A percentile compares a stretch with the other conserved stretches of the same genome.
These are phyloP conservation scores for Agapanthus africanus DNA, from an alignment of 106 monocot genomes.

Conservation along the genomic window DNA sequence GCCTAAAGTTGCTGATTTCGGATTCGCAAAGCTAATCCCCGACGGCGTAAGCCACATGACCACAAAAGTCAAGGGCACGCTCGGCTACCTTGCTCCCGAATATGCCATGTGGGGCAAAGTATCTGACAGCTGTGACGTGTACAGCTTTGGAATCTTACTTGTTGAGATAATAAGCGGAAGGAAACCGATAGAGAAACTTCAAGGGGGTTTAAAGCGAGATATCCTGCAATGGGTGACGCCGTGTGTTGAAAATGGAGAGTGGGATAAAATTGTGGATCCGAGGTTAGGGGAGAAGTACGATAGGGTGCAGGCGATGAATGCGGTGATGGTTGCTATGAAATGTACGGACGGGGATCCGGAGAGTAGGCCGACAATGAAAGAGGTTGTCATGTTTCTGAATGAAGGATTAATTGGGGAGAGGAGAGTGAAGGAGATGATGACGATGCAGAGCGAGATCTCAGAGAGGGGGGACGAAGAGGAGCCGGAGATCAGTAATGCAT, in stretches of 20 bases:
- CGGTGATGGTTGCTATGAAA: constrained; percentile 16
- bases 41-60: constrained; percentile 39
- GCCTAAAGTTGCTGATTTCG: constrained; percentile 32
- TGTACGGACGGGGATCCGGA: constrained; percentile 24
- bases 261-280: constrained; percentile 24
- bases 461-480: constrained; percentile 3
- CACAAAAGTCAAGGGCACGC: constrained; percentile 30
- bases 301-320: constrained; percentile 8
- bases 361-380: constrained; percentile 25
- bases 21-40: constrained; percentile 35
- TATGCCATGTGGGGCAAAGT: constrained; percentile 58
- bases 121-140: constrained; percentile 38
- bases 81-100: constrained; percentile 49
- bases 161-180: constrained; percentile 24
- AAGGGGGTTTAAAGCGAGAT: constrained; percentile 24
- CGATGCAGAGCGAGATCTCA: background rate
- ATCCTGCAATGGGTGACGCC: constrained; percentile 33
- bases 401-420: background rate
- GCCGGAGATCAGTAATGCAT: background rate
- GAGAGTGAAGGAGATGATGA: background rate
- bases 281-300: constrained; percentile 16
- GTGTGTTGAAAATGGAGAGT: constrained; percentile 8
- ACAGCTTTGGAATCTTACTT: constrained; percentile 45
- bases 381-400: constrained; percentile 29
- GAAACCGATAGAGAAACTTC: constrained; percentile 37